phyloP scores from a whole-genome alignment of 2,329 filamentous ascomycete species.

The Colletotrichum nymphaeae region DNA sequence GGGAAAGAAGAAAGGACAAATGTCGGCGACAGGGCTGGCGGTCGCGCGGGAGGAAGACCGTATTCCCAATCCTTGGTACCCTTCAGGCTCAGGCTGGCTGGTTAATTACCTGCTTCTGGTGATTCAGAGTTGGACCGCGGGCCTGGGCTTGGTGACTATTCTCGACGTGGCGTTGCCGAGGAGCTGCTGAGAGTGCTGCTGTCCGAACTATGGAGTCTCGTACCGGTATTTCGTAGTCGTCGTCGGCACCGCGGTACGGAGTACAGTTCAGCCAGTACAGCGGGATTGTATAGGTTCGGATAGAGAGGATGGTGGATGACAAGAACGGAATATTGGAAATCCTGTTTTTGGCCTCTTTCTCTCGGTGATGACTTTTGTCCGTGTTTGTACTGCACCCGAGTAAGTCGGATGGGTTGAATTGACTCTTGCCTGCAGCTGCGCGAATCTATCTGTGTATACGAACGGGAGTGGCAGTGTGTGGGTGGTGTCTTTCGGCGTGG shows the following conservation, averaged over 20 bases:
- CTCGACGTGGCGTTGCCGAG: slow-evolving; percentile 30
- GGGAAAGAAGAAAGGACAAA: not conserved
- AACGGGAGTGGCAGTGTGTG: not conserved
- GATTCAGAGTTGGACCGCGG: not conserved
- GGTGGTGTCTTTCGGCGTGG: slow-evolving; percentile 2
- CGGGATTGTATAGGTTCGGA: not conserved
- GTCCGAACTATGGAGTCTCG: not conserved
- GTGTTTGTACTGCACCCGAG: not conserved
- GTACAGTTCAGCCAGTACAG: not conserved
- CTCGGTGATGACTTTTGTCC: slow-evolving; percentile 13
- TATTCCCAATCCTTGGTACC: slow-evolving; percentile 18
- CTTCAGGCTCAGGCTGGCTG: not conserved
- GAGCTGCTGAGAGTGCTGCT: slow-evolving; percentile 4
- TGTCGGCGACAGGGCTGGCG: slow-evolving; percentile 21
- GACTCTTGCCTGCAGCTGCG: not conserved
- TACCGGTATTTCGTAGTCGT: not conserved
- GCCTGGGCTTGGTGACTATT: slow-evolving; percentile 22
- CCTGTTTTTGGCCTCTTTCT: slow-evolving; percentile 17
- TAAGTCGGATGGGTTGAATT: not conserved
- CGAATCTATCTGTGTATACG: not conserved
- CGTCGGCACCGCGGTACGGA: not conserved
- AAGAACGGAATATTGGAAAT: slow-evolving; percentile 6
- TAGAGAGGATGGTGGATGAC: not conserved
- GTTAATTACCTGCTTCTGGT: slow-evolving; percentile 5
- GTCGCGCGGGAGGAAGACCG: slow-evolving; percentile 23